Percentiles rank a stretch among this genome's conserved stretches.
These are phyloP conservation scores for Colletotrichum sansevieriae DNA, from an alignment of 2,329 filamentous ascomycete species.

Conservation along the genomic window DNA sequence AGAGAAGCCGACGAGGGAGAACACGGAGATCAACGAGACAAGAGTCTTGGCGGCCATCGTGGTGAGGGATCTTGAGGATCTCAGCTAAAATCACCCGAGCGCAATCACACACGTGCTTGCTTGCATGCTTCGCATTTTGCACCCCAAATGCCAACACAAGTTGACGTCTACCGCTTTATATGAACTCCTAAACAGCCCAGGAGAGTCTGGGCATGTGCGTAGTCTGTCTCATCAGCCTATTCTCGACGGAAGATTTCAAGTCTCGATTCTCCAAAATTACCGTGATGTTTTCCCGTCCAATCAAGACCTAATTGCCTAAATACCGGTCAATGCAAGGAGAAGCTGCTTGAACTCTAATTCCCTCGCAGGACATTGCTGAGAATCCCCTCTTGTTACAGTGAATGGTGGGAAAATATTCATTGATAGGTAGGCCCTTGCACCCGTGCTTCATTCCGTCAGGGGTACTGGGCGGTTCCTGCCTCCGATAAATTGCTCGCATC, in stretches of 20 bases:
- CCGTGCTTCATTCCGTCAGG: neutral
- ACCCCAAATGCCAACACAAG: neutral
- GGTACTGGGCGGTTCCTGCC: neutral
- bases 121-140: too few relatives aligned
- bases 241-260: neutral
- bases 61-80: neutral
- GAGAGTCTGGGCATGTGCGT: neutral
- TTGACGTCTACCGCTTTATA: neutral
- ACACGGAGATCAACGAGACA: slow-evolving; percentile 7
- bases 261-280: neutral
- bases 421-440: neutral
- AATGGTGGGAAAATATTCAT: slow-evolving; percentile 8
- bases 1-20: neutral
- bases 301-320: neutral
- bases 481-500: neutral
- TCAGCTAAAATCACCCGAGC: neutral
- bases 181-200: too few relatives aligned
- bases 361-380: neutral
- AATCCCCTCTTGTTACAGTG: neutral
- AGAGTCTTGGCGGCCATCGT: slow-evolving; percentile 3
- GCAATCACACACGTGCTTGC: too few relatives aligned
- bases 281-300: slow-evolving; percentile 1
- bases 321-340: too few relatives aligned
- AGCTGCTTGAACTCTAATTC: neutral
- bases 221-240: too few relatives aligned